Base-by-base conservation (phyloP, 495 filamentous ascomycete genomes). In the Gamarada debralockiae region DNA sequence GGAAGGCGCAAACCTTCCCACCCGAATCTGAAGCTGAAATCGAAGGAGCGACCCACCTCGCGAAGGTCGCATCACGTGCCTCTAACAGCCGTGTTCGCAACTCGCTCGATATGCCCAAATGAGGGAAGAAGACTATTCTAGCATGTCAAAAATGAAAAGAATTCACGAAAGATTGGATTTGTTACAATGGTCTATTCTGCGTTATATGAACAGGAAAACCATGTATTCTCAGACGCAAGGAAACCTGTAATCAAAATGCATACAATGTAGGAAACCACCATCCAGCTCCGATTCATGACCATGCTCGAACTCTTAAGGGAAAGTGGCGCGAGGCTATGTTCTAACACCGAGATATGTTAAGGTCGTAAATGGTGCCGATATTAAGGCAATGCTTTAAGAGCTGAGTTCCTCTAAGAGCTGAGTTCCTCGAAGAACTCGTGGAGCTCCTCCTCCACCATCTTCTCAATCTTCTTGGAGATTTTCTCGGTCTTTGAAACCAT, bases 391-490 rank as follows among this genome's bases (percentile, higher is more conserved):
- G 17, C 37, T 47, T n/a, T 57, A 63, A 31, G 50, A 60, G 50
- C 54, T 52, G 15, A 60, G 29, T 36, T 58, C 61, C 68, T 90
- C 68, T 57, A 63, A 31, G 50, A 60, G 50, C 54, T 52, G 15
- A 60, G 29, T 36, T 58, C 61, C 68, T 90, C 68, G 67, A 92
- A 66, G 70, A 91, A 74, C 65, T 81, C 73, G 71, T 83, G 64
- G 62, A 92, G 70, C 71, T 91, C 79, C 65, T 87, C 73, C 60
- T 86, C 66, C 59, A 85, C 69, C 23, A 78, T 55, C 46, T 75
- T 65, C 53, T 79, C 71, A 61, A 81, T 73, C 76, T 78, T 79
- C 55, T 70, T 73, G 50, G 79, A 75, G 63, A 81, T 68, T 73
- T 75, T 79, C 67, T 74, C 65, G 44, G 75, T 73, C 72, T 78